Conservation (phyloP, 208 protist species). For the Crithidia mellificae region DNA sequence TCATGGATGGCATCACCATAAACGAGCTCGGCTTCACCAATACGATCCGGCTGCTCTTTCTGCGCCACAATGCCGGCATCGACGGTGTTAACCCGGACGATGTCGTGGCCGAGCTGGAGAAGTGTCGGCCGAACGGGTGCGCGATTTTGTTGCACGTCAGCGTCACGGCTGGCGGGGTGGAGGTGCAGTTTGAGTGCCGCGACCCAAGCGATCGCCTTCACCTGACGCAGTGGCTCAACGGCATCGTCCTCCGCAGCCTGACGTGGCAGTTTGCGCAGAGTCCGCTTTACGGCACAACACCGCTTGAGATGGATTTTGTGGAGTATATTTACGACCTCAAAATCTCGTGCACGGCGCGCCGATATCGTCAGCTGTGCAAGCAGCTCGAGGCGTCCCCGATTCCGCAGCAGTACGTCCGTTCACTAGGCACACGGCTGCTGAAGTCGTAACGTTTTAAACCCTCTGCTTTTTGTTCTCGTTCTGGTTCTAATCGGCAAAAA, state of each 20-base stretch:
- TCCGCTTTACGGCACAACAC: conserved; percentile 45
- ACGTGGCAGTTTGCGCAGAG: conserved; percentile 68
- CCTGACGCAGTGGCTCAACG: conserved; percentile 77
- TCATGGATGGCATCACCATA: conserved; percentile 56
- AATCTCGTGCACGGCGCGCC: conserved; percentile 51
- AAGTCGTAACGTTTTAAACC: conserved; percentile 7
- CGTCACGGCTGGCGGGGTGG: conserved; percentile 45
- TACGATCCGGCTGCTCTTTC: conserved; percentile 71
- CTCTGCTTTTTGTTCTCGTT: neutral
- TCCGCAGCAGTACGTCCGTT: conserved; percentile 65
- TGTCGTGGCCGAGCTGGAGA: conserved; percentile 61
- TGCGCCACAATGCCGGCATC: conserved; percentile 68
- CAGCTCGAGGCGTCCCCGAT: conserved; percentile 59
- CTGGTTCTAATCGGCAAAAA: too few relatives aligned
- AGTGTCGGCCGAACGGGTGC: conserved; percentile 64
- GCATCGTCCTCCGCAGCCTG: conserved; percentile 72
- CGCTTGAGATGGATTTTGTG: conserved; percentile 74
- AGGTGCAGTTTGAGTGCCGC: conserved; percentile 49
- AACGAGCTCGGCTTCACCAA: conserved; percentile 77
- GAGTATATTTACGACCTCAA: conserved; percentile 84
- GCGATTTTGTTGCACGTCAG: conserved; percentile 36
- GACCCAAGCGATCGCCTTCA: conserved; percentile 49
- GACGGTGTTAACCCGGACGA: conserved; percentile 53
- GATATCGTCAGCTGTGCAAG: conserved; percentile 60
- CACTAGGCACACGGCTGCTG: conserved; percentile 49